These are phyloP conservation scores for Pseudoturritis turrita DNA, from an alignment of 345 rosid genomes.

Conservation along the genomic window DNA sequence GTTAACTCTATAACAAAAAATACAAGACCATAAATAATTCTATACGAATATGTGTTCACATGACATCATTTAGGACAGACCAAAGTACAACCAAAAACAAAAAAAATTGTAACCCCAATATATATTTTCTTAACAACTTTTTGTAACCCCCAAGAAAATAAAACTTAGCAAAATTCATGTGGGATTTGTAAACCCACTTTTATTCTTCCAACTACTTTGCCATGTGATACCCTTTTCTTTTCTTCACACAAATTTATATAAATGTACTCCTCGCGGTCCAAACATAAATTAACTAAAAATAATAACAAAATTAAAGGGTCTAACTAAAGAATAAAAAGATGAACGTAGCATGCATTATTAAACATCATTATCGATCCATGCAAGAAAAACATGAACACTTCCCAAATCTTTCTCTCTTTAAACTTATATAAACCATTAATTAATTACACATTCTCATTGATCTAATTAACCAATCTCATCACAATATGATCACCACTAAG, in stretches of 20 bases:
- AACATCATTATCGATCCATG: constrained; percentile 11
- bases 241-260: constrained; percentile 11
- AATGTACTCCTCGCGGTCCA: constrained; percentile 16
- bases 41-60: not conserved
- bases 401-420: constrained; percentile 1
- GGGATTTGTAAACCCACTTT: constrained; percentile 28
- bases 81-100: not conserved
- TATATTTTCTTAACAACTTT: constrained; percentile 15
- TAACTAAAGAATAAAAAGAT: constrained; percentile 1
- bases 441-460: not conserved
- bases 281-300: not conserved
- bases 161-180: constrained; percentile 32
- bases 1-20: not conserved
- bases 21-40: not conserved
- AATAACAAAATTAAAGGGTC: not conserved
- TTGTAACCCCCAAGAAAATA: constrained; percentile 24
- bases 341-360: constrained; percentile 27
- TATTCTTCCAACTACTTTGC: constrained; percentile 20
- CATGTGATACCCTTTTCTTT: constrained; percentile 30
- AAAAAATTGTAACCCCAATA: not conserved
- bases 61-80: not conserved
- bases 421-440: not conserved
- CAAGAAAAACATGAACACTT: constrained; percentile 31
- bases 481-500: constrained; percentile 19
- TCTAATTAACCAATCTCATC: not conserved